Evolutionary conservation across 1,284 basidiomycete genomes (phyloP).

Genomic region (Inonotus hispidus): DNA sequence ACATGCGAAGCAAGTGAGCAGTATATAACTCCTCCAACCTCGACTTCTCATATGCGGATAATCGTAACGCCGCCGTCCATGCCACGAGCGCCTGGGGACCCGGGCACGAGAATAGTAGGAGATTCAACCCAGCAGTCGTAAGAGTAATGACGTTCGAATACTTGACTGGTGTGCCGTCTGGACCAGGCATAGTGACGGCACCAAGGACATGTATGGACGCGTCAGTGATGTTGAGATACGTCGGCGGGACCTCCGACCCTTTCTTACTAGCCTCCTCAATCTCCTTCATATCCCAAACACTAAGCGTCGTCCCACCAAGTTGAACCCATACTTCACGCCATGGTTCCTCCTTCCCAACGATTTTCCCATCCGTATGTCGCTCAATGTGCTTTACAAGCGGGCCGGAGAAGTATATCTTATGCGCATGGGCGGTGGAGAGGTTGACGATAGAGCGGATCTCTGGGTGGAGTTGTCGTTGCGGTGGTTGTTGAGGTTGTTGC

Average conservation of each 20-base stretch:
- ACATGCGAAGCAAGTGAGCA: conserved; percentile 84
- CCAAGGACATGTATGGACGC: conserved; percentile 76
- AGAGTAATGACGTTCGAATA: conserved; percentile 83
- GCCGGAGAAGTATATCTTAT: conserved; percentile 78
- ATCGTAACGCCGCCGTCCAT: conserved; percentile 91
- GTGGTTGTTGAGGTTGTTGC: conserved; percentile 1
- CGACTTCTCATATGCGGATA: conserved; percentile 93
- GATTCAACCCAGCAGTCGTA: conserved; percentile 92
- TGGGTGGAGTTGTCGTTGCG: conserved; percentile 46
- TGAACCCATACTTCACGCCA: conserved; percentile 94
- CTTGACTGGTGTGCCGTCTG: conserved; percentile 42
- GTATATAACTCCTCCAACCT: conserved; percentile 97
- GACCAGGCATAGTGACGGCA: conserved; percentile 58
- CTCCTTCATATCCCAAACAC: conserved; percentile 84
- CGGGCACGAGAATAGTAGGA: conserved; percentile 85
- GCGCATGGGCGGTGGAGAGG: conserved; percentile 62
- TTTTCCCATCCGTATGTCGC: conserved; percentile 70
- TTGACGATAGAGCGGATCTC: conserved; percentile 74
- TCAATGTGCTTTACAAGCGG: conserved; percentile 71
- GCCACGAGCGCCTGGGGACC: conserved; percentile 64
- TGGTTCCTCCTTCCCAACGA: conserved; percentile 70
- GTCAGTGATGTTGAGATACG: conserved; percentile 84
- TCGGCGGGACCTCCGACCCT: conserved; percentile 79
- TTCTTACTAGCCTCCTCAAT: conserved; percentile 76
- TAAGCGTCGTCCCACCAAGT: conserved; percentile 87